Conservation (phyloP, 2,329 filamentous ascomycete species). For the Penicillium sp. region DNA sequence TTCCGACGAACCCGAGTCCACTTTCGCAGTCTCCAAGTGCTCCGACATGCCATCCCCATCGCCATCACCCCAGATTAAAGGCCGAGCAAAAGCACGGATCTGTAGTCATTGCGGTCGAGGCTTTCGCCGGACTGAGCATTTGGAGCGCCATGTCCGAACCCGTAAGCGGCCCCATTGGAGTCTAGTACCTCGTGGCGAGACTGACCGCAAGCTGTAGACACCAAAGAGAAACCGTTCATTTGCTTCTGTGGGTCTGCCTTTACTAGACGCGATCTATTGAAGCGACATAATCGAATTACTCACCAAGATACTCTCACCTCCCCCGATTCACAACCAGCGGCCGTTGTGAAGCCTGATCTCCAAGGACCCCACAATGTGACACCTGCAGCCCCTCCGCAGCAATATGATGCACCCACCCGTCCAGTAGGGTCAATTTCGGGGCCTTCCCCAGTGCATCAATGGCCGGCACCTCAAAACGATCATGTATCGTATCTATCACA, state of each 20-base stretch:
- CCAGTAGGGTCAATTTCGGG: constrained; percentile 24
- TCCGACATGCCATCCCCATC: constrained; percentile 32
- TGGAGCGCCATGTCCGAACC: constrained; percentile 38
- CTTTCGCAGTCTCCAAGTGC: constrained; percentile 25
- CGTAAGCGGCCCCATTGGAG: constrained; percentile 25
- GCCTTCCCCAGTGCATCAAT: constrained; percentile 25
- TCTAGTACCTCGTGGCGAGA: constrained; percentile 1
- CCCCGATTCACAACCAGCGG: constrained; percentile 30
- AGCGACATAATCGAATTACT: constrained; percentile 35
- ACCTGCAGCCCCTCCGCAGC: constrained; percentile 19
- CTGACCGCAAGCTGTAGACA: constrained; percentile 26
- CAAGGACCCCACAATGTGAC: constrained; percentile 13
- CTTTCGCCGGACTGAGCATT: constrained; percentile 36
- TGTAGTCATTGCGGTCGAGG: constrained; percentile 35
- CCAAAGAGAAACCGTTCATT: constrained; percentile 38
- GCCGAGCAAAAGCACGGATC: constrained; percentile 32
- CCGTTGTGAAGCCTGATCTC: constrained; percentile 16
- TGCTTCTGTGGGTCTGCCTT: constrained; percentile 39
- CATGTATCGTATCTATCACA: constrained; percentile 28
- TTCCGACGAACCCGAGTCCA: constrained; percentile 8
- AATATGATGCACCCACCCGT: constrained; percentile 24
- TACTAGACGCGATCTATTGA: constrained; percentile 36
- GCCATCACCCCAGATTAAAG: constrained; percentile 24
- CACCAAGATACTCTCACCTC: constrained; percentile 33
- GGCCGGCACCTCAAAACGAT: constrained; percentile 24